Evolutionary conservation across 2,329 filamentous ascomycete genomes (phyloP), one percentile per base, ranked within the genome.

Genomic region (Sporothrix luriei): DNA sequence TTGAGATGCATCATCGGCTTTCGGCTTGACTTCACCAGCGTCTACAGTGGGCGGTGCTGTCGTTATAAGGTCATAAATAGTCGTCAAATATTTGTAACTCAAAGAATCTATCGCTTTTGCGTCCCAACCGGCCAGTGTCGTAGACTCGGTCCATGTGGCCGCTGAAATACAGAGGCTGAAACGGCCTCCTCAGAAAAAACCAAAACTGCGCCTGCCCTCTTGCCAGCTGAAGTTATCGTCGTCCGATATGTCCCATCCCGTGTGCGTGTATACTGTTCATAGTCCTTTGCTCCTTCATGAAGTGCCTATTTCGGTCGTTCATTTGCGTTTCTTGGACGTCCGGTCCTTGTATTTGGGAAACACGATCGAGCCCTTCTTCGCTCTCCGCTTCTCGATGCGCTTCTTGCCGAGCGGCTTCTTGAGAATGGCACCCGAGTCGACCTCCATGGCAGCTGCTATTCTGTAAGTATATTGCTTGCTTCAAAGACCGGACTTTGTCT

Each of bases 271-370:
- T 40, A 6, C 29, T 33, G 52, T 29, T 62, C 55, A 26, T 62
- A 43, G 57, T 43, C 38, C 38, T 46, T 26, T 21, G n/a, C 21
- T 62, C 38, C 10, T n/a, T 2, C 7, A 6, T 21, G 4, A 11
- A 26, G 16, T n/a, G 16, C n/a, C 43, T 13, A 0, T 1, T 21
- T 10, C 16, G 1, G 10, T 14, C 48, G 38, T 49, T 72, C 72
- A 74, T 48, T 72, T 74, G 68, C 70, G 71, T 78, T 82, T 84
- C 75, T 81, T 83, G 73, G 79, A 80, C 73, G 81, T 78, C 72
- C 82, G 82, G 70, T 87, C 84, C 72, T 83, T 83, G 76, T 85
- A 88, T 75, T 84, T 87, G 68, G 82, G 82, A 72, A 90, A 90
- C 26, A 88, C 85, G 71, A 90, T 88, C 71, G 82, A 82, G 52